A percentile compares a stretch with the other conserved stretches of the same genome.
Evolutionary conservation across 345 rosid genomes (phyloP).

Genomic region (Theobroma cacao): DNA sequence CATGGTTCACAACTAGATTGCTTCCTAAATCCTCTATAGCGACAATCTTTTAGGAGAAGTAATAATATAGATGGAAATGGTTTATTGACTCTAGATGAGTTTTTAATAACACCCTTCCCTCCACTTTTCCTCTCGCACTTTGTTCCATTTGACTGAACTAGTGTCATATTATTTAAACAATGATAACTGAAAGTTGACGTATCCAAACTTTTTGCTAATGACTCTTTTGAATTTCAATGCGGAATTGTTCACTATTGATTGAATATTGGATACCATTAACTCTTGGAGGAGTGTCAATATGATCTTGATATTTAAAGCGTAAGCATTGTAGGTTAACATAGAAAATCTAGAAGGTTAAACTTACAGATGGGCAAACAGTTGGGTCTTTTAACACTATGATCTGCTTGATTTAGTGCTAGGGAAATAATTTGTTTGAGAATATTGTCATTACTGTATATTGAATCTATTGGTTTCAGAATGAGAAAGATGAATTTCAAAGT

Average conservation of each 20-base stretch:
- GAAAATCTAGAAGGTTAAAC: not conserved
- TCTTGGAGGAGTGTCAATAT: not conserved
- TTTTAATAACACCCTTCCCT: not conserved
- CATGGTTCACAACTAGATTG: not conserved
- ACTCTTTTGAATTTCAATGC: not conserved
- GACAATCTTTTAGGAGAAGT: not conserved
- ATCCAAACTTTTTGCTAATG: not conserved
- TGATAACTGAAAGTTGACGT: not conserved
- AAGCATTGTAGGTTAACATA: not conserved
- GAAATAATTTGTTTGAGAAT: not conserved
- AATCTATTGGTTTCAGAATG: constrained; percentile 26
- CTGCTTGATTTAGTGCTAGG: constrained; percentile 1
- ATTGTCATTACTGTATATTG: not conserved
- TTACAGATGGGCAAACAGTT: not conserved
- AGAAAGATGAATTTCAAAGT: constrained; percentile 27
- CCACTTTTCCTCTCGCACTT: not conserved
- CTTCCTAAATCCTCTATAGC: not conserved
- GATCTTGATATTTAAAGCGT: not conserved
- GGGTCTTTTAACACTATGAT: not conserved
- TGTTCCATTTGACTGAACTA: not conserved
- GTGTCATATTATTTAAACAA: not conserved
- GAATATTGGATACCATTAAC: not conserved
- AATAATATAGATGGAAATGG: not conserved
- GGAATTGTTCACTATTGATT: not conserved
- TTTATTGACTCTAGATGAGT: not conserved